Conservation (phyloP, 306 rosid species). For the Prunus fruticosa region DNA sequence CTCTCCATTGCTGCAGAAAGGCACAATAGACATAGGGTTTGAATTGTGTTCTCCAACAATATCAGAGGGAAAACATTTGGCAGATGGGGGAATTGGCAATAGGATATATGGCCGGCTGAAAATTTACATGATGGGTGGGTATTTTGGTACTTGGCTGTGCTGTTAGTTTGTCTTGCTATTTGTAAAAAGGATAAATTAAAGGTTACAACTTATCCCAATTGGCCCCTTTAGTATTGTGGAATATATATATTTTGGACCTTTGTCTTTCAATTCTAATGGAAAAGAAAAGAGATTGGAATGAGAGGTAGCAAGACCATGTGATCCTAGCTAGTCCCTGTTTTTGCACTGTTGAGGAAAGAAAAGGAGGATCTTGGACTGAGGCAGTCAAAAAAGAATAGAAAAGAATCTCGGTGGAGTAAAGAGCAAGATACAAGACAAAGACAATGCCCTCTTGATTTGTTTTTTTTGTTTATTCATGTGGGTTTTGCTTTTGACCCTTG, state of each 20-base stretch:
- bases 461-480: conserved; percentile 34
- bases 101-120: conserved; percentile 18
- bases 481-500: conserved; percentile 30
- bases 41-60: not conserved
- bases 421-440: conserved; percentile 34
- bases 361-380: conserved; percentile 63
- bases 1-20: conserved; percentile 63
- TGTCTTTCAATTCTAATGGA: conserved; percentile 31
- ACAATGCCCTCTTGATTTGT: conserved; percentile 22
- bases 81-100: conserved; percentile 7
- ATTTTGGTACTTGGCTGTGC: conserved; percentile 43
- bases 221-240: conserved; percentile 40
- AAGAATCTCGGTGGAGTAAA: conserved; percentile 41
- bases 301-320: conserved; percentile 56
- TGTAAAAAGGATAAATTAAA: conserved; percentile 55
- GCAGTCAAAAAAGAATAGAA: conserved; percentile 42
- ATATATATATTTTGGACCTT: conserved; percentile 27
- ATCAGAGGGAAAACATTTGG: conserved; percentile 20
- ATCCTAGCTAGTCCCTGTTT: conserved; percentile 24
- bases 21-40: conserved; percentile 48
- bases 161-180: conserved; percentile 20
- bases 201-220: conserved; percentile 45
- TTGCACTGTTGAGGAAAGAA: conserved; percentile 36
- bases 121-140: not conserved
- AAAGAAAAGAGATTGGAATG: conserved; percentile 43